Conservation (phyloP, 192 early-diverging fungal genomes). For the Coemansia sp. region DNA sequence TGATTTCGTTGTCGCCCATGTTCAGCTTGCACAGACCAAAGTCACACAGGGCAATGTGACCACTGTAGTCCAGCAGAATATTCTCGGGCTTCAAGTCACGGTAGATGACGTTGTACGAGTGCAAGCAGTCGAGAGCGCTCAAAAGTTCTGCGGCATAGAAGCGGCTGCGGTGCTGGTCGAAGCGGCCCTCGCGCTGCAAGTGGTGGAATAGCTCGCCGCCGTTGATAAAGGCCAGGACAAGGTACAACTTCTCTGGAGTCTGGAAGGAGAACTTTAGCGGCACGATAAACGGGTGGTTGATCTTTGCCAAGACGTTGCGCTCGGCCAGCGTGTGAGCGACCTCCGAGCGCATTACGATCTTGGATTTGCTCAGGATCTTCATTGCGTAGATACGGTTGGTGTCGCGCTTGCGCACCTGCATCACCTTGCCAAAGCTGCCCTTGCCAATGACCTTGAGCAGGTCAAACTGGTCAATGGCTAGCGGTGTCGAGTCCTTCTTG, state of each 20-base stretch:
- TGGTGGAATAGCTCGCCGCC: conserved; percentile 98
- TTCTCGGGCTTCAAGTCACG: conserved; percentile 97
- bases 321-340: conserved; percentile 95
- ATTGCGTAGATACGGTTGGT: conserved; percentile 96
- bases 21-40: conserved; percentile 94
- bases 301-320: conserved; percentile 86
- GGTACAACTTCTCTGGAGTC: conserved; percentile 91
- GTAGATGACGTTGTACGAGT: conserved; percentile 89
- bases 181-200: conserved; percentile 85
- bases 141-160: conserved; percentile 96
- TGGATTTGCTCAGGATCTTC: conserved; percentile 93
- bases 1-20: conserved; percentile 92
- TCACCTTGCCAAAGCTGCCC: conserved; percentile 97
- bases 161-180: conserved; percentile 84
- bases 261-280: conserved; percentile 96
- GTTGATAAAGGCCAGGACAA: conserved; percentile 94
- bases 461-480: conserved; percentile 91
- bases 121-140: conserved; percentile 89
- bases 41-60: conserved; percentile 94
- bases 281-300: conserved; percentile 94
- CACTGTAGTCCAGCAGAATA: conserved; percentile 90
- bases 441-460: conserved; percentile 95
- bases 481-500: conserved; percentile 68
- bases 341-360: conserved; percentile 92
- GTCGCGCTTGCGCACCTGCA: conserved; percentile 93